These are phyloP conservation scores for Antitrichia curtipendula DNA, from an alignment of 225 moss, liverwort and hornwort species.

Conservation along the genomic window DNA sequence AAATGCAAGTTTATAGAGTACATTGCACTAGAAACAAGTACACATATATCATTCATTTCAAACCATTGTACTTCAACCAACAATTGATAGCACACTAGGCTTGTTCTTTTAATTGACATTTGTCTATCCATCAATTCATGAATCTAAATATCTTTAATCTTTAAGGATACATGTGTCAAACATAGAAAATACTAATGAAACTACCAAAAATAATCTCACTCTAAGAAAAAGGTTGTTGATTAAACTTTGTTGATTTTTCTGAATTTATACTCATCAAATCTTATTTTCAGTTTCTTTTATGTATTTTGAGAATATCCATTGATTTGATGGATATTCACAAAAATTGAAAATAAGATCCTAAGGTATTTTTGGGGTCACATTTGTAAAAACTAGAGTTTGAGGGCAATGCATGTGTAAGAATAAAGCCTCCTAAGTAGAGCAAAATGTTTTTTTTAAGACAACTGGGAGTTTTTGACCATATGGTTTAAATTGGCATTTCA, in stretches of 20 bases:
- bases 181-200: accelerated
- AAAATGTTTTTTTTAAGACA: neutral
- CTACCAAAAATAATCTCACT: accelerated
- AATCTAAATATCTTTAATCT: neutral
- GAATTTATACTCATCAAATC: neutral
- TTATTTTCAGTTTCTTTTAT: no score
- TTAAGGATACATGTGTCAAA: neutral
- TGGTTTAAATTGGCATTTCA: accelerated
- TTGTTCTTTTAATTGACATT: neutral
- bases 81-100: neutral
- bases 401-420: neutral
- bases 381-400: neutral
- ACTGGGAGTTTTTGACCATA: accelerated
- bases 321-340: no score
- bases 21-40: neutral
- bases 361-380: no score
- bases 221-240: neutral
- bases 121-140: neutral
- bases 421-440: neutral
- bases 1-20: no score
- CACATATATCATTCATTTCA: neutral
- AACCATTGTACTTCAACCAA: neutral
- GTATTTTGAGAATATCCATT: no score
- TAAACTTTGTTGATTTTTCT: neutral
- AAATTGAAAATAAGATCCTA: no score